Evolutionary conservation across 2,329 filamentous ascomycete genomes (phyloP).

Genomic region (Incumbomyces lentus): DNA sequence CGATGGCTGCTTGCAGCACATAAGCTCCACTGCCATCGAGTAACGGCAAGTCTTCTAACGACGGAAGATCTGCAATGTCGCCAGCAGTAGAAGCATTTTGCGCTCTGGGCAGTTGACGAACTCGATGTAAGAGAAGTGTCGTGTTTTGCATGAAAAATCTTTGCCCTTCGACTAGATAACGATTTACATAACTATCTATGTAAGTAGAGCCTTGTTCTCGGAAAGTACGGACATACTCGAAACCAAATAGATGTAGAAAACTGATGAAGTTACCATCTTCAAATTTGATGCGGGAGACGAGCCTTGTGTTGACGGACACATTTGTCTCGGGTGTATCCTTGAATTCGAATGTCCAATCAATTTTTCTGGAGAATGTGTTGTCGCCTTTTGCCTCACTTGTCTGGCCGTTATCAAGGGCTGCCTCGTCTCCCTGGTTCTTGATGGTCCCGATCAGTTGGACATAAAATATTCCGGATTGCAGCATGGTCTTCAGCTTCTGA

Average conservation of each 20-base stretch:
- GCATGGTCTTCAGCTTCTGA: conserved; percentile 37
- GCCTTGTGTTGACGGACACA: conserved; percentile 43
- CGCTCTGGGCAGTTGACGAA: conserved; percentile 37
- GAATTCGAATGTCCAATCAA: conserved; percentile 36
- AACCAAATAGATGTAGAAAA: conserved; percentile 44
- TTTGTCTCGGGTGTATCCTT: conserved; percentile 42
- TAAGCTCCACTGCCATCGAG: conserved; percentile 49
- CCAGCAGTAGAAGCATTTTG: conserved; percentile 23
- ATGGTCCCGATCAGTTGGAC: conserved; percentile 41
- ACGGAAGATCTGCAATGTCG: conserved; percentile 20
- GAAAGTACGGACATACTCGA: conserved; percentile 34
- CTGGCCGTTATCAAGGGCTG: conserved; percentile 4
- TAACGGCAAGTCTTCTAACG: conserved; percentile 36
- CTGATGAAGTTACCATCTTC: conserved; percentile 39
- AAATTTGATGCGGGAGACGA: conserved; percentile 40
- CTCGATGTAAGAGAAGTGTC: conserved; percentile 46
- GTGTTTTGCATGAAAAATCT: conserved; percentile 49
- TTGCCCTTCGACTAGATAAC: conserved; percentile 48
- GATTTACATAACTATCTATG: conserved; percentile 41
- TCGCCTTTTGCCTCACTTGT: conserved; percentile 8
- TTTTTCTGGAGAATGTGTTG: background rate
- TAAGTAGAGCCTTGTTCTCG: conserved; percentile 8
- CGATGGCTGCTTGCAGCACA: conserved; percentile 48
- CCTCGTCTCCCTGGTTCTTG: background rate
- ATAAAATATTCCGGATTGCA: conserved; percentile 44